A percentile compares a stretch with the other conserved stretches of the same genome.
Conservation (phyloP, 257 asterid species). For the Hygrophila difformis region DNA sequence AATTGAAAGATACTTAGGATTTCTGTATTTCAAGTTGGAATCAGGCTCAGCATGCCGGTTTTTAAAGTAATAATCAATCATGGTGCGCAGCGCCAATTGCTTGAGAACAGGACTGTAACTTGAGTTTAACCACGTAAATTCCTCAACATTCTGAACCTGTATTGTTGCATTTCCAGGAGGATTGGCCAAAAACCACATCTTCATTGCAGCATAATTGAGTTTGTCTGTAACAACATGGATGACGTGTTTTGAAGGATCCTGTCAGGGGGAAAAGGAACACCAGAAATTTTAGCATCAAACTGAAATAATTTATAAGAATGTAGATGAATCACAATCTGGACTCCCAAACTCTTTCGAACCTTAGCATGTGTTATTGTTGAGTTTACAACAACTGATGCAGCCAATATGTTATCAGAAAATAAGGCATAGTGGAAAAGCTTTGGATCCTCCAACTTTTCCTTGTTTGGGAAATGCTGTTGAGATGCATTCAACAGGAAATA, state of each 20-base stretch:
- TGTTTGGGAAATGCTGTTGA: constrained; percentile 22
- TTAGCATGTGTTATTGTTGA: constrained; percentile 40
- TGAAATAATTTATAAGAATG: neutral
- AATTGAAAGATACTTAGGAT: constrained; percentile 54
- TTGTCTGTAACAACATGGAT: constrained; percentile 49
- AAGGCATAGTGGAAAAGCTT: constrained; percentile 45
- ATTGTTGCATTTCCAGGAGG: constrained; percentile 39
- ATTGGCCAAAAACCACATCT: constrained; percentile 47
- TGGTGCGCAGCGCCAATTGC: constrained; percentile 36
- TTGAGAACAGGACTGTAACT: constrained; percentile 47
- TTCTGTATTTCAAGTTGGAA: constrained; percentile 39
- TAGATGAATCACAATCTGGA: neutral
- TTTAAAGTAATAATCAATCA: constrained; percentile 44
- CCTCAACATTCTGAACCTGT: constrained; percentile 48
- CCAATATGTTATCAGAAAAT: constrained; percentile 52
- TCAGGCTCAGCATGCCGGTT: constrained; percentile 33
- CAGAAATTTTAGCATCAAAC: neutral
- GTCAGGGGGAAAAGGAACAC: constrained; percentile 11
- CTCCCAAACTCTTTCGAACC: constrained; percentile 18
- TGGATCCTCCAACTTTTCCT: constrained; percentile 37
- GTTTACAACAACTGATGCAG: constrained; percentile 52
- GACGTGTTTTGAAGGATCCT: constrained; percentile 50
- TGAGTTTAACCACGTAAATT: constrained; percentile 43
- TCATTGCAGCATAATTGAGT: constrained; percentile 47
- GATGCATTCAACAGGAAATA: constrained; percentile 38